These are phyloP conservation scores for Spinellus fusiger DNA, from an alignment of 192 early-diverging fungal genomes.

Conservation along the genomic window DNA sequence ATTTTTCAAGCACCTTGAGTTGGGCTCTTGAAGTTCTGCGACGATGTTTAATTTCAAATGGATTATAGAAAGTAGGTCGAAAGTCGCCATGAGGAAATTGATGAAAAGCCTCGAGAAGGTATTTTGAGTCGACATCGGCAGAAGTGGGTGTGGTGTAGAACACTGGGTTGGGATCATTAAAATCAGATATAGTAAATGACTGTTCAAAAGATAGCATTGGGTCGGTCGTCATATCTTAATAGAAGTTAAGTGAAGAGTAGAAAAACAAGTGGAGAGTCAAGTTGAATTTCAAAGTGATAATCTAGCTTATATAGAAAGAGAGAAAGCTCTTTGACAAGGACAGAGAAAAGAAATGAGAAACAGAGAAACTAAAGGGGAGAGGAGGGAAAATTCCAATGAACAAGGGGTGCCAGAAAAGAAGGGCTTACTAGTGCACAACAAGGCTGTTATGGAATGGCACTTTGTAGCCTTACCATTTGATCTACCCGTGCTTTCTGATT, in stretches of 20 bases:
- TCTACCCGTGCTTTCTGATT: neutral
- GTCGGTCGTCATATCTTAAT: neutral
- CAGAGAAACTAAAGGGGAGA: conserved; percentile 1
- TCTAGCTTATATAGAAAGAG: neutral
- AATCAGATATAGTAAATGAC: conserved; percentile 4
- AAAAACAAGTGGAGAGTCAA: neutral
- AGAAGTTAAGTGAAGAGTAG: neutral
- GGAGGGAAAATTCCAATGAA: conserved; percentile 4
- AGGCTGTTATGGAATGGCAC: neutral
- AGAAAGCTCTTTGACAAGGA: neutral
- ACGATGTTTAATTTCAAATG: conserved; percentile 71
- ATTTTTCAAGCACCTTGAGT: conserved; percentile 63
- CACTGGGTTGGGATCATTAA: neutral
- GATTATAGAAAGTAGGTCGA: conserved; percentile 70
- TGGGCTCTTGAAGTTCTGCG: conserved; percentile 70
- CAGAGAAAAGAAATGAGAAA: neutral
- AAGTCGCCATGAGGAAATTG: conserved; percentile 42
- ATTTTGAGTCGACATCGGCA: neutral
- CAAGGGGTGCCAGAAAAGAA: neutral
- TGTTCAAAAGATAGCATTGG: conserved; percentile 19
- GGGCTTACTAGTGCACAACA: neutral
- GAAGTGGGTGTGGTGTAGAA: neutral
- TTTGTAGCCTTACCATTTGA: neutral
- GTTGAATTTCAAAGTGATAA: neutral
- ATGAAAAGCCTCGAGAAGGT: conserved; percentile 13